Evolutionary conservation across 768 basidiomycete genomes (phyloP).

Genomic region (Leucogyrophana mollusca): DNA sequence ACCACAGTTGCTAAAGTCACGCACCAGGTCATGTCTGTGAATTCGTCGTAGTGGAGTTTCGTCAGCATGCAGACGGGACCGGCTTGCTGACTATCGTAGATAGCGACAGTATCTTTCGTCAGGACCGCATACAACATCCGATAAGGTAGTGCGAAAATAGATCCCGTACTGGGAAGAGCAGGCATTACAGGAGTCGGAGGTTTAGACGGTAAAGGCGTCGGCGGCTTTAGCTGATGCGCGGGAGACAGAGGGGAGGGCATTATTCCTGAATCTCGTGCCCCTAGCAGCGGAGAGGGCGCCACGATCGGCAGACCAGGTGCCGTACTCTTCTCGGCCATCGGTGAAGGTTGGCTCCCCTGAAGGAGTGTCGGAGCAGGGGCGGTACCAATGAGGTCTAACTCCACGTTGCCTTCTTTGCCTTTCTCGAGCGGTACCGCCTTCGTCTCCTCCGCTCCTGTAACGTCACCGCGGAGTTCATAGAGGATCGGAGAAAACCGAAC

Average conservation of each 20-base stretch:
- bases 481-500: constrained; percentile 92
- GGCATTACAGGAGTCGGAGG: constrained; percentile 29
- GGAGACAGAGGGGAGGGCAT: constrained; percentile 7
- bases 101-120: constrained; percentile 92
- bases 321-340: constrained; percentile 16
- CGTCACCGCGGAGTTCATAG: constrained; percentile 80
- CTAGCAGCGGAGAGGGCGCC: constrained; percentile 5
- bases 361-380: neutral
- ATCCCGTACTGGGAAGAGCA: constrained; percentile 45
- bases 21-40: constrained; percentile 95
- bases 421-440: constrained; percentile 66
- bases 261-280: constrained; percentile 5
- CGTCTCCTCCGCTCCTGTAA: constrained; percentile 41
- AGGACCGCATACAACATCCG: constrained; percentile 94
- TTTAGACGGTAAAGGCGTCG: constrained; percentile 17
- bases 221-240: constrained; percentile 10
- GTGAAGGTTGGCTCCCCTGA: neutral
- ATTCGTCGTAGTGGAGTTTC: constrained; percentile 95
- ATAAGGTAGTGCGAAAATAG: constrained; percentile 88
- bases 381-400: constrained; percentile 58
- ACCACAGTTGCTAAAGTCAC: constrained; percentile 27
- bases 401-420: constrained; percentile 58
- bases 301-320: constrained; percentile 4
- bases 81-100: constrained; percentile 97
- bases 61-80: constrained; percentile 89